Evolutionary conservation across 768 basidiomycete genomes (phyloP), one percentile per base, ranked within the genome.

Genomic region (Mycena amicta): DNA sequence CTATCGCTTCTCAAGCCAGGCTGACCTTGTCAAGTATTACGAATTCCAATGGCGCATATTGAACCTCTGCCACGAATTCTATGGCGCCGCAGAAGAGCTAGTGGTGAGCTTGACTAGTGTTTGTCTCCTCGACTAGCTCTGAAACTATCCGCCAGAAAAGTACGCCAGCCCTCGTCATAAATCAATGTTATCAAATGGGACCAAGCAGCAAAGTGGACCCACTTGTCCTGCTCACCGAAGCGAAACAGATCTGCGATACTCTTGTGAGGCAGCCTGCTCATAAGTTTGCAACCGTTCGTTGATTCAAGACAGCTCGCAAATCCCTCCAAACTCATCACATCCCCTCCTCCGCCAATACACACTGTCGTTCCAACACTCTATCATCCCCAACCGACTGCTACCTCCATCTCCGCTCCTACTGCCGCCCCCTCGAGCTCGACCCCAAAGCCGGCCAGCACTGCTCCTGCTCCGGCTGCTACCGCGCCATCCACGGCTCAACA

Each of bases 11-110:
- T 13, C 6, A 29, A 6, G 4, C 8, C 12, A 6, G 13, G 26
- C 47, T 49, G 27, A 26, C 47, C 25, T 8, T 22, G 47, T 23
- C 12, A 13, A 64, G 62, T 92, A 90, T 70, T 90, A 90, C 71
- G 89, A 92, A 68, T 92, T 92, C 67, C 90, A 92, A 69, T 92
- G 90, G 90, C 84, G 89, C 53, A 84, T 91, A 39, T 71, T 92
- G 56, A 90, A 90, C 66, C 75, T 93, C 39, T 93, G 90, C 71
- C 86, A 89, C 1, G 91, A 93, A 69, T 93, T 93, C 69, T 93
- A 93, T 73, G 87, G 85, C 26, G 90, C 90, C 5, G 90, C 90
- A 18, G 90, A 92, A 71, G 90, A 93, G 71, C 82, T 93, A 46
- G 81, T 93, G 57, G 90, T 92, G 71, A 71, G 88, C 83, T 33